Percentiles rank a stretch among this genome's conserved stretches.
Evolutionary conservation across 2,329 filamentous ascomycete species (phyloP).

Genomic region (Coleophoma cylindrospora): DNA sequence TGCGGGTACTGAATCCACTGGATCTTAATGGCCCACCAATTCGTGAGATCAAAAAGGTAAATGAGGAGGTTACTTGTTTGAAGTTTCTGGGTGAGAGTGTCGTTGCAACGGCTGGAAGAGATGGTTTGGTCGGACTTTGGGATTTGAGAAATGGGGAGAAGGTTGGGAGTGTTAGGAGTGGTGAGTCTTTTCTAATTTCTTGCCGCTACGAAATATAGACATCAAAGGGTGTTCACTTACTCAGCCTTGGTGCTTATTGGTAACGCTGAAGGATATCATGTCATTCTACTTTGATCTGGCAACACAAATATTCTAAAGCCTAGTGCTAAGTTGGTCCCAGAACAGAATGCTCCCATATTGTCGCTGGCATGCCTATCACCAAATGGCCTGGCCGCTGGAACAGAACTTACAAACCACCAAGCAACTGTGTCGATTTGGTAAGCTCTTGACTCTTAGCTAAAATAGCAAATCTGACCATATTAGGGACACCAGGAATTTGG

Average conservation of each 20-base stretch:
- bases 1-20: slow-evolving; percentile 59
- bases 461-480: neutral
- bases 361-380: slow-evolving; percentile 57
- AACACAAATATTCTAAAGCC: neutral
- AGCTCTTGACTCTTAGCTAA: slow-evolving; percentile 10
- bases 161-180: slow-evolving; percentile 29
- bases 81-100: slow-evolving; percentile 43
- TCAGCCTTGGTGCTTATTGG: too few species aligned
- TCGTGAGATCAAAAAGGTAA: slow-evolving; percentile 42
- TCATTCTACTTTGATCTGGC: neutral
- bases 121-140: slow-evolving; percentile 63
- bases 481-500: slow-evolving; percentile 53
- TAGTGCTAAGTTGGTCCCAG: slow-evolving; percentile 19
- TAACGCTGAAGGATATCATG: neutral
- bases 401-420: slow-evolving; percentile 62
- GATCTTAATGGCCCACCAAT: slow-evolving; percentile 47
- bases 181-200: slow-evolving; percentile 15
- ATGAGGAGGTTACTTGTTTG: slow-evolving; percentile 61
- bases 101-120: slow-evolving; percentile 58
- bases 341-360: slow-evolving; percentile 48
- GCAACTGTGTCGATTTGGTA: slow-evolving; percentile 60
- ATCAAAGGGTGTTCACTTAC: neutral
- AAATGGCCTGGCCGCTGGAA: slow-evolving; percentile 65
- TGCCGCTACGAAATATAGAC: neutral
- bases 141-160: slow-evolving; percentile 53